Evolutionary conservation across 192 early-diverging fungal species (phyloP).

Genomic region (Dissophora ornata): DNA sequence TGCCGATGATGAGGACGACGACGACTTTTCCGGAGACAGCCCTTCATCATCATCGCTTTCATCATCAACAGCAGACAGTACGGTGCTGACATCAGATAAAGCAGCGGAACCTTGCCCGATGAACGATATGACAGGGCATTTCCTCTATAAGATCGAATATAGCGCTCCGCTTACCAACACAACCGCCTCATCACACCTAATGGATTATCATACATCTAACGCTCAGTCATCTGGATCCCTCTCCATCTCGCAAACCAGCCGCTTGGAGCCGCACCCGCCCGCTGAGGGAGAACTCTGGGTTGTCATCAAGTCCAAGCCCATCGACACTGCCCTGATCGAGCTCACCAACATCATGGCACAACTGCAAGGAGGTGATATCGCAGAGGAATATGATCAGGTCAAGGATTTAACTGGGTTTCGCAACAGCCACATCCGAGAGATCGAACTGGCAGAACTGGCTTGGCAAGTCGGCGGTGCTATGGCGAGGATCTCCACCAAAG

Average conservation of each 20-base stretch:
- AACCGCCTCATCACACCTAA: not conserved
- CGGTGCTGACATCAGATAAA: not conserved
- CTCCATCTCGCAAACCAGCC: constrained; percentile 16
- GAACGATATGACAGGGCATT: constrained; percentile 48
- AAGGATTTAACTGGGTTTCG: constrained; percentile 48
- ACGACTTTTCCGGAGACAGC: not conserved
- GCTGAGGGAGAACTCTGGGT: constrained; percentile 29
- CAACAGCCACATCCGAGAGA: constrained; percentile 50
- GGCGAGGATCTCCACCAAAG: constrained; percentile 43
- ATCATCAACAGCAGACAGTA: not conserved
- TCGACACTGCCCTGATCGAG: constrained; percentile 51
- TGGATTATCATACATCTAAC: not conserved
- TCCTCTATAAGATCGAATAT: constrained; percentile 44
- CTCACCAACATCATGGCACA: constrained; percentile 55
- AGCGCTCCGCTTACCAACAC: not conserved
- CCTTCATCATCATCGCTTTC: not conserved
- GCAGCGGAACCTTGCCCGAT: constrained; percentile 30
- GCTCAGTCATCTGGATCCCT: not conserved
- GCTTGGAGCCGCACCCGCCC: not conserved
- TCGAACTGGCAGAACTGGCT: constrained; percentile 42
- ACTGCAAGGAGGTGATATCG: constrained; percentile 37
- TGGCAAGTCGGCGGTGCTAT: constrained; percentile 42
- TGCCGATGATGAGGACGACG: constrained; percentile 27
- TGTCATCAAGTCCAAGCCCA: constrained; percentile 52
- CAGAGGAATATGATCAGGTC: constrained; percentile 49